These are phyloP conservation scores for Crotalaria pallida DNA, from an alignment of 306 rosid genomes.

Conservation along the genomic window DNA sequence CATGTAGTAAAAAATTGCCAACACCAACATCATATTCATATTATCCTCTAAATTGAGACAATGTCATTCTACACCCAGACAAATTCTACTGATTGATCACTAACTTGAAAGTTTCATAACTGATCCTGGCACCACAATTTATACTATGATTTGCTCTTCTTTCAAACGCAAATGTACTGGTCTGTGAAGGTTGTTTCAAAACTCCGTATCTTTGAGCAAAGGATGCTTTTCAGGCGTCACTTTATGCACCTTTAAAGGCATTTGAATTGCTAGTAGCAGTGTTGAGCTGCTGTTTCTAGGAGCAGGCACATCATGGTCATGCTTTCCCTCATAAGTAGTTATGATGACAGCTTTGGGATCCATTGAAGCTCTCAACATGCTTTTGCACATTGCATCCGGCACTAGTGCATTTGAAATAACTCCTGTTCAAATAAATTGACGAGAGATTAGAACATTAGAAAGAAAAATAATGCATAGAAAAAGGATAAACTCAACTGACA, in stretches of 20 bases:
- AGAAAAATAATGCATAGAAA: neutral
- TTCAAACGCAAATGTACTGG: constrained; percentile 47
- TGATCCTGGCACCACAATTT: neutral
- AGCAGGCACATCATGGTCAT: constrained; percentile 66
- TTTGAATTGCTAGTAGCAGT: constrained; percentile 34
- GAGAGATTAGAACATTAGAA: neutral
- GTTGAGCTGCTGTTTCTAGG: constrained; percentile 63
- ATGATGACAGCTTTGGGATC: constrained; percentile 70
- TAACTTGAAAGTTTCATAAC: constrained; percentile 13
- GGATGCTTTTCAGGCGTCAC: constrained; percentile 43
- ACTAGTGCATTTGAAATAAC: constrained; percentile 72
- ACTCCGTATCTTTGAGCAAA: constrained; percentile 37
- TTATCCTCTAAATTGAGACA: constrained; percentile 8
- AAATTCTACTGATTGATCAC: constrained; percentile 24
- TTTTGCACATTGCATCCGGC: constrained; percentile 71
- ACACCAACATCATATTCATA: constrained; percentile 13
- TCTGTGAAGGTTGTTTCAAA: constrained; percentile 38
- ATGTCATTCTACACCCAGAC: constrained; percentile 17
- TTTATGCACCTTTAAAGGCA: constrained; percentile 33
- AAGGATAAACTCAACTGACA: neutral
- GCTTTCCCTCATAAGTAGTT: constrained; percentile 73
- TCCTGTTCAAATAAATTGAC: constrained; percentile 38
- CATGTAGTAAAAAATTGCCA: constrained; percentile 19
- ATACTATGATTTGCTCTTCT: constrained; percentile 52
- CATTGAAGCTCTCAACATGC: constrained; percentile 68